Evolutionary conservation across 108 stramenopile species (phyloP), one percentile per base, ranked within the genome.

Genomic region (Cyclotella cryptica): DNA sequence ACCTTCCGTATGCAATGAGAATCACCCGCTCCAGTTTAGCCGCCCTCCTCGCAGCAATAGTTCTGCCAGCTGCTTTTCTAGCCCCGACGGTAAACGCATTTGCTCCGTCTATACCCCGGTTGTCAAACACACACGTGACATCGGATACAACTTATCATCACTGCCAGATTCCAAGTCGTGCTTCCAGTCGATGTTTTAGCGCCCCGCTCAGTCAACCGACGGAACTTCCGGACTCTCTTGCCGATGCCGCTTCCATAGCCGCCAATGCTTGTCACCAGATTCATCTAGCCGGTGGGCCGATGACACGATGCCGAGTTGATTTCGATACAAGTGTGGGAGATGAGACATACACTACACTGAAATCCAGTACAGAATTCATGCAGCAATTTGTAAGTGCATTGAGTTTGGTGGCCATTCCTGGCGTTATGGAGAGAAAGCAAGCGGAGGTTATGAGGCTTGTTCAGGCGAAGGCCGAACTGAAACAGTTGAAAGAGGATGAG

Each of bases 291-390:
- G 62, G 77, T 9, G 89, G 88, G 0, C 40, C 87, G 0, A 46
- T 80, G 75, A 78, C 71, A 10, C 89, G 93, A 15, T 94, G 93
- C 51, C 88, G 93, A 11, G 90, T 94, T n/a, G 96, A 97, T 78
- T 97, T 98, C 86, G 96, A 97, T 71, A 98, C 97, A 9, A 83
- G 81, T 39, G 88, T 88, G 0, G 97, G 97, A 0, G 97, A 98
- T 73, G 95, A 94, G 72, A 98, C 96, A 0, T 98, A 89, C 77
- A 96, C 96, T 12, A 77, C 86, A 49, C 84, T 98, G 22, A 98
- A 98, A 74, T 60, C 78, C 11, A 89, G 88, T 67, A 86, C 94
- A 7, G 91, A 92, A 64, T 96, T 98, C 74, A 95, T 95, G 88
- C 89, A 94, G 75, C 84, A 89, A 29, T 87, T 93, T 68, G 92